Evolutionary conservation across 371 early-diverging fungal genomes (phyloP).

Genomic region (Apophysomyces trapeziformis): DNA sequence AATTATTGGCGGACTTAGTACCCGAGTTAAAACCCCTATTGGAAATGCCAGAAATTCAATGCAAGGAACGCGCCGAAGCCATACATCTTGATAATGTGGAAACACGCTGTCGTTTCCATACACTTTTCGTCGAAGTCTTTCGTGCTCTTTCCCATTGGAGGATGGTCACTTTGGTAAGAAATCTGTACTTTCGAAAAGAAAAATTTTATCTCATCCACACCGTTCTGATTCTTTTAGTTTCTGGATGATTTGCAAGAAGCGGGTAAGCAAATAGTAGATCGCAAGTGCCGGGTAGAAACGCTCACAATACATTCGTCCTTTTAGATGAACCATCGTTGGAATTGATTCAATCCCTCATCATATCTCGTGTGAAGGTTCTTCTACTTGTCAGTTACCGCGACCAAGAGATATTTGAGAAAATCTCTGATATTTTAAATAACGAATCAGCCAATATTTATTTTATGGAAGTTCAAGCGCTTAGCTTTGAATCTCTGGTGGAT

Average conservation of each 20-base stretch:
- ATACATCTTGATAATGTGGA: constrained; percentile 44
- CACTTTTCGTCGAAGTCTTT: constrained; percentile 46
- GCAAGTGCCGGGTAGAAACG: too few relatives aligned
- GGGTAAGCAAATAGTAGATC: constrained; percentile 13
- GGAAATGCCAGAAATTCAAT: constrained; percentile 26
- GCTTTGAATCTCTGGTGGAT: constrained; percentile 40
- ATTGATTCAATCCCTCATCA: constrained; percentile 38
- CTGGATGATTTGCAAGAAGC: constrained; percentile 54
- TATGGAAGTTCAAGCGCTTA: constrained; percentile 33
- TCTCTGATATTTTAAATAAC: constrained; percentile 29
- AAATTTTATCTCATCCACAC: background rate
- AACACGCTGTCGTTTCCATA: constrained; percentile 44
- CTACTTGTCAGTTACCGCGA: constrained; percentile 45
- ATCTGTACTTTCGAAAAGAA: background rate
- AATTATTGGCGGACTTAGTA: constrained; percentile 38
- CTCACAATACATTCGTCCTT: background rate
- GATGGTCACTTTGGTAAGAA: constrained; percentile 51
- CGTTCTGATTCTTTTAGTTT: constrained; percentile 23
- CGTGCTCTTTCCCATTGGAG: constrained; percentile 45
- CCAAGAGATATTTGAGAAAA: constrained; percentile 27
- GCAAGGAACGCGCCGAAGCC: constrained; percentile 19
- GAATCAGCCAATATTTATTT: constrained; percentile 34
- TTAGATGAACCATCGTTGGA: constrained; percentile 49
- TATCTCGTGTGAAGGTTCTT: constrained; percentile 33
- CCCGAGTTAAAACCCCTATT: constrained; percentile 46